A percentile compares a stretch with the other conserved stretches of the same genome.
These are phyloP conservation scores for Polytrichum commune DNA, from an alignment of 225 moss, liverwort and hornwort genomes.

Conservation along the genomic window DNA sequence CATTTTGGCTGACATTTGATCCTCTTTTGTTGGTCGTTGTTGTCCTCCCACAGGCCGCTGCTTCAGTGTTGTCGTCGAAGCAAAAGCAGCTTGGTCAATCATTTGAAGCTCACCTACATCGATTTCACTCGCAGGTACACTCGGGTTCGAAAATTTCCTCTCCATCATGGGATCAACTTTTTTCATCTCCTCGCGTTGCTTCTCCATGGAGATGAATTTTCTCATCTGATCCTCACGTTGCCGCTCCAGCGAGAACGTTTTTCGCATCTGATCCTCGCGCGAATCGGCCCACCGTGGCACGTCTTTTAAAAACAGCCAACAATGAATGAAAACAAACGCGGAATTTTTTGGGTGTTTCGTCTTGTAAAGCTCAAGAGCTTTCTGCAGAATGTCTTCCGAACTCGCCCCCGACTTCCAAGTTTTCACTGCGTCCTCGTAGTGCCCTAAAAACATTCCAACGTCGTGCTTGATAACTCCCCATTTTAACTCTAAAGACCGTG, in stretches of 20 bases:
- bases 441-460: constrained; percentile 38
- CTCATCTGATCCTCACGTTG: too few species aligned
- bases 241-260: constrained; percentile 32
- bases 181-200: too few species aligned
- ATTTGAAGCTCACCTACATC: too few species aligned
- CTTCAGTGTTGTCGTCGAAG: too few species aligned
- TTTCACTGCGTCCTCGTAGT: constrained; percentile 32
- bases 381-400: constrained; percentile 45
- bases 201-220: too few species aligned
- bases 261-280: constrained; percentile 31
- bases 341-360: constrained; percentile 44
- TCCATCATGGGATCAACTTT: too few species aligned
- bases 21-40: too few species aligned
- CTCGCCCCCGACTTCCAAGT: constrained; percentile 34
- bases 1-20: too few species aligned
- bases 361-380: constrained; percentile 52
- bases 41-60: too few species aligned
- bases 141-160: too few species aligned
- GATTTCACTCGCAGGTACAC: too few species aligned
- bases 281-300: constrained; percentile 44
- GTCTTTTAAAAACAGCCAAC: constrained; percentile 56
- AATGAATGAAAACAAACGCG: constrained; percentile 49
- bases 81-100: too few species aligned
- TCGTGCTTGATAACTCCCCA: constrained; percentile 55
- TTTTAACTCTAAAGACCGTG: constrained; percentile 39